Percentiles rank a stretch among this genome's conserved stretches.
Conservation (phyloP, 352 stramenopile genomes). For the Phytophthora colocasiae region DNA sequence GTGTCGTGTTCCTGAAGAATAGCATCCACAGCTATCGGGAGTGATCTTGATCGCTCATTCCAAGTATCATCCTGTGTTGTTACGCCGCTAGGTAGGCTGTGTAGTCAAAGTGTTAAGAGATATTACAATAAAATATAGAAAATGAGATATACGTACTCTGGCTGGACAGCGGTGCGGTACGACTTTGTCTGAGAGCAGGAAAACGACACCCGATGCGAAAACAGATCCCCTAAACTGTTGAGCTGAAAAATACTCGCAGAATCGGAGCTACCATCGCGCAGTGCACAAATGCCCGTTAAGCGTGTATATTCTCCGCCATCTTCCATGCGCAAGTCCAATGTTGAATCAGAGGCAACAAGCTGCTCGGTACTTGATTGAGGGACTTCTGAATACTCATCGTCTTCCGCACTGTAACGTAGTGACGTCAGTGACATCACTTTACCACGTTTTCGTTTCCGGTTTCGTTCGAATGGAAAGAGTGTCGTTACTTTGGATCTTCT, state of each 20-base stretch:
- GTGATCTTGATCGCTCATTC: conserved; percentile 22
- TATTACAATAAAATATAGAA: conserved; percentile 1
- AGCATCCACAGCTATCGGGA: conserved; percentile 66
- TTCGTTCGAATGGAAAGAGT: conserved; percentile 57
- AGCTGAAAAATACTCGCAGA: conserved; percentile 65
- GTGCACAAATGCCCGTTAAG: conserved; percentile 56
- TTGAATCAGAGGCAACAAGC: conserved; percentile 62
- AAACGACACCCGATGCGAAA: conserved; percentile 62
- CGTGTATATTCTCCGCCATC: conserved; percentile 69
- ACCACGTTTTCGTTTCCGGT: conserved; percentile 26
- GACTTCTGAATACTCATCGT: conserved; percentile 43
- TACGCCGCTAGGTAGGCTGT: conserved; percentile 63
- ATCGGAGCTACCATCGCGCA: conserved; percentile 34
- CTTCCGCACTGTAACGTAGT: conserved; percentile 38
- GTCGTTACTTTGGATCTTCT: conserved; percentile 48
- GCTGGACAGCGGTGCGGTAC: conserved; percentile 59
- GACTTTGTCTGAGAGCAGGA: conserved; percentile 36
- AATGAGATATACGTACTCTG: conserved; percentile 52
- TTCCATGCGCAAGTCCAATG: conserved; percentile 63
- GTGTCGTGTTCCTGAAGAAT: conserved; percentile 63
- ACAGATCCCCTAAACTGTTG: conserved; percentile 73
- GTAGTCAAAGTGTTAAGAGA: conserved; percentile 14
- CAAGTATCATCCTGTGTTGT: conserved; percentile 32
- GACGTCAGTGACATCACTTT: conserved; percentile 47
- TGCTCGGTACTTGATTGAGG: conserved; percentile 39